Evolutionary conservation across 2,329 filamentous ascomycete genomes (phyloP).

Genomic region (Penicillium sp.): DNA sequence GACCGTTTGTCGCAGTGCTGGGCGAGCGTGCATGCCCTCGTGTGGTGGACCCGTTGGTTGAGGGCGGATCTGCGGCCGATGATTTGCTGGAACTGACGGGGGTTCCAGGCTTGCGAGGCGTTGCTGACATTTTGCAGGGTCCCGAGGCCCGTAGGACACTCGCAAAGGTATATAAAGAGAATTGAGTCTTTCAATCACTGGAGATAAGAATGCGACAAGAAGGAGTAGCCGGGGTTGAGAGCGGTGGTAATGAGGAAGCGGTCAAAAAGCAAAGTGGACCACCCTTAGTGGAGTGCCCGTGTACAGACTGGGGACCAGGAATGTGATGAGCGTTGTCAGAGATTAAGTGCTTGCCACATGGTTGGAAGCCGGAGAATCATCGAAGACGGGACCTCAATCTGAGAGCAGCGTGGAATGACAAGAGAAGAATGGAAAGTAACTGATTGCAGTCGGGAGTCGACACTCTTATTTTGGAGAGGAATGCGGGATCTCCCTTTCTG

Average conservation of each 20-base stretch:
- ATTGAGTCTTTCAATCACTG: conserved; percentile 2
- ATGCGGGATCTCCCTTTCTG: conserved; percentile 21
- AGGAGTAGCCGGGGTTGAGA: conserved; percentile 6
- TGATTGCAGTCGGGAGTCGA: conserved; percentile 17
- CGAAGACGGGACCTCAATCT: conserved; percentile 10
- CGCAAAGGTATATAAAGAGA: conserved; percentile 12
- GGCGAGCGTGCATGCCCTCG: conserved; percentile 49
- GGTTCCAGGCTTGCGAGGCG: conserved; percentile 43
- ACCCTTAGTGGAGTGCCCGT: conserved; percentile 19
- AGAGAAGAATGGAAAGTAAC: conserved; percentile 7
- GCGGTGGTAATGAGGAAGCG: conserved; percentile 21
- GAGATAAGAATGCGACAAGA: not conserved
- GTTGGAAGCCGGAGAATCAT: conserved; percentile 19
- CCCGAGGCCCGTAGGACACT: conserved; percentile 13
- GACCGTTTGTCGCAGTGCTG: conserved; percentile 47
- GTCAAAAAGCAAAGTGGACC: conserved; percentile 25
- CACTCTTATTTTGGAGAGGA: conserved; percentile 17
- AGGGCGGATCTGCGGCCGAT: conserved; percentile 28
- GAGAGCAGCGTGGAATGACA: conserved; percentile 18
- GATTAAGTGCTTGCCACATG: conserved; percentile 25
- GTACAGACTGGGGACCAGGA: conserved; percentile 11
- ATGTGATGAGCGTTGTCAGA: conserved; percentile 22
- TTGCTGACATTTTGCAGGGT: conserved; percentile 41
- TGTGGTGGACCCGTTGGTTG: conserved; percentile 35
- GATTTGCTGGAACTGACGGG: conserved; percentile 34